These are phyloP conservation scores for Brachypodium distachyon DNA, from an alignment of 202 grass and related monocot genomes.

Conservation along the genomic window DNA sequence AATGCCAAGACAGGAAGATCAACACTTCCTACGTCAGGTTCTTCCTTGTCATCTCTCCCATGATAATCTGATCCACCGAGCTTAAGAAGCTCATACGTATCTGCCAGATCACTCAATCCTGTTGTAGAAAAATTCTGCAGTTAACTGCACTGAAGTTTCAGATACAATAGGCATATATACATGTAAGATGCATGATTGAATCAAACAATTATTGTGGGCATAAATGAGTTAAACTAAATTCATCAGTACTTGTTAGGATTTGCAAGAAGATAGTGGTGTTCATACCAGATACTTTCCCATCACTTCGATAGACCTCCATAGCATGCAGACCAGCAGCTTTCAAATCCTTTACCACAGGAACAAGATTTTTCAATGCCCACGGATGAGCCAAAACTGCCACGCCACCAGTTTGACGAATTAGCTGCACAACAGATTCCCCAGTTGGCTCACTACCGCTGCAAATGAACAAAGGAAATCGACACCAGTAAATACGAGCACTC, in stretches of 20 bases:
- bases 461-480: constrained; percentile 1
- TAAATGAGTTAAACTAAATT: background rate
- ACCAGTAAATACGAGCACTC: background rate
- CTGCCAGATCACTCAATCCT: constrained; percentile 59
- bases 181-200: background rate
- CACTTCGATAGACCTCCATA: constrained; percentile 59
- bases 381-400: constrained; percentile 82
- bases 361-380: constrained; percentile 70
- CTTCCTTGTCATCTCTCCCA: constrained; percentile 51
- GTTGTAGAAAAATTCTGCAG: background rate
- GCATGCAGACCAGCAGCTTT: constrained; percentile 65
- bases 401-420: constrained; percentile 52
- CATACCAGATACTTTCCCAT: constrained; percentile 73
- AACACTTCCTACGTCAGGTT: constrained; percentile 67
- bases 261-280: background rate
- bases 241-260: background rate
- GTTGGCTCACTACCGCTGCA: constrained; percentile 55
- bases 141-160: background rate
- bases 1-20: constrained; percentile 44
- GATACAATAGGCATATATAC: background rate
- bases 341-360: constrained; percentile 43
- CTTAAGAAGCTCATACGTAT: constrained; percentile 60
- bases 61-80: constrained; percentile 84
- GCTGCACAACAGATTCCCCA: constrained; percentile 39
- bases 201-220: background rate